These are phyloP conservation scores for Chaetomiaceae sp. DNA, from an alignment of 2,329 filamentous ascomycete species.

Conservation along the genomic window DNA sequence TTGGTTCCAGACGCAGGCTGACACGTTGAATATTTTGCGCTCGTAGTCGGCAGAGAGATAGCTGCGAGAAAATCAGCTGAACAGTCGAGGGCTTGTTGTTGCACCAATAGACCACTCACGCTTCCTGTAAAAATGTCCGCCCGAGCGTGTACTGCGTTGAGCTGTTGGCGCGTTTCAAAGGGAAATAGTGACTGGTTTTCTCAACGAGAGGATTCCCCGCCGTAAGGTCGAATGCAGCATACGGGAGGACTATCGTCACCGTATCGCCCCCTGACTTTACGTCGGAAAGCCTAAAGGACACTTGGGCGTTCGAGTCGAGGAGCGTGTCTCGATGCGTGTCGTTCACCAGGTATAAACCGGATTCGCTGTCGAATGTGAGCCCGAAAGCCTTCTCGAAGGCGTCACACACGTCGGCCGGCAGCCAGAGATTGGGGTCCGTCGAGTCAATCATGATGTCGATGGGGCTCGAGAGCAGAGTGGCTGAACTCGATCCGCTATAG, in stretches of 20 bases:
- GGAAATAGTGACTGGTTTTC: slow-evolving; percentile 33
- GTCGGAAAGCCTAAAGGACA: slow-evolving; percentile 34
- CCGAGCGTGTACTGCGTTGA: slow-evolving; percentile 35
- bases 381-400: slow-evolving; percentile 35
- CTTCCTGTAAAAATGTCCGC: slow-evolving; percentile 35
- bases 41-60: slow-evolving; percentile 40
- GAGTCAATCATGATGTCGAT: slow-evolving; percentile 37
- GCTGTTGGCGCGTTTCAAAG: slow-evolving; percentile 34
- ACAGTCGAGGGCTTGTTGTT: not conserved
- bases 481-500: slow-evolving; percentile 33
- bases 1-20: slow-evolving; percentile 34
- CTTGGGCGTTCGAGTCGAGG: slow-evolving; percentile 32
- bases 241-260: slow-evolving; percentile 33
- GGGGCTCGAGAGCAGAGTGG: slow-evolving; percentile 32
- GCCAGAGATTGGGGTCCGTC: slow-evolving; percentile 36
- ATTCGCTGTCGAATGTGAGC: slow-evolving; percentile 28
- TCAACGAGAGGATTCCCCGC: slow-evolving; percentile 31
- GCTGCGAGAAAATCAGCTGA: slow-evolving; percentile 16
- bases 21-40: slow-evolving; percentile 38
- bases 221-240: slow-evolving; percentile 33
- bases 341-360: slow-evolving; percentile 35
- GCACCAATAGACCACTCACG: slow-evolving; percentile 23
- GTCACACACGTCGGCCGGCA: slow-evolving; percentile 31
- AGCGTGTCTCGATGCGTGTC: slow-evolving; percentile 32
- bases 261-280: slow-evolving; percentile 31